Evolutionary conservation across 768 basidiomycete species (phyloP), one percentile per base, ranked within the genome.

Genomic region (Hypholoma sublateritium): DNA sequence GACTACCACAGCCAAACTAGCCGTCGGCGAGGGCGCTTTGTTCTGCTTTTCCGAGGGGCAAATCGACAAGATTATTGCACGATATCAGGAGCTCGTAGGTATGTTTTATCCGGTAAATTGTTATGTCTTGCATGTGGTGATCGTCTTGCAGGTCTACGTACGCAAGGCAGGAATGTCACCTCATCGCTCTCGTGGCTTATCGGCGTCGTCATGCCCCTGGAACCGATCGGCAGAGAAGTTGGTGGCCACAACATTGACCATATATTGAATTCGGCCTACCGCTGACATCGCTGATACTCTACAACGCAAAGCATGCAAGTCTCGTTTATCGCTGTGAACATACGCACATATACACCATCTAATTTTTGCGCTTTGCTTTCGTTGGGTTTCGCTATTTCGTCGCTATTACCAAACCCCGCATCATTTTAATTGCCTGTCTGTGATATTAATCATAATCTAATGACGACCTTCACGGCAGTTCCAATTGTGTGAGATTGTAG

Each of bases 151-250:
- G 75, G 32, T 32, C 62, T 65, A 19, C 71, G 73, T 51, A 57
- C 59, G 2, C 60, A 71, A 51, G 75, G 74, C 19, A 65, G 59
- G 55, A 68, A 66, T 39, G 65, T 69, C 16, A 66, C 65, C 3
- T 67, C 75, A 2, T 61, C 66, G 13, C 63, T 79, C 7, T 72
- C 67, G 4, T 79, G 77, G 77, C 70, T 79, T 25, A 74, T 78
- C 56, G 77, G 77, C 35, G 70, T 67, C 32, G 72, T 77, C 8
- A 76, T 79, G 76, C 77, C 77, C 36, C 71, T 79, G 19, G 74
- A 77, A 46, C 70, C 71, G 24, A 60, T 71, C 17, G 63, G 48
- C 48, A 65, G 64, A 60, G 63, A 65, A 24, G 59, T 69, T 22
- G 65, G 66, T 48, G 69, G 72, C 48, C 61, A 69, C 44, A 65